Conservation (phyloP, 2,329 filamentous ascomycete species). For the Fusarium praegraminearum region DNA sequence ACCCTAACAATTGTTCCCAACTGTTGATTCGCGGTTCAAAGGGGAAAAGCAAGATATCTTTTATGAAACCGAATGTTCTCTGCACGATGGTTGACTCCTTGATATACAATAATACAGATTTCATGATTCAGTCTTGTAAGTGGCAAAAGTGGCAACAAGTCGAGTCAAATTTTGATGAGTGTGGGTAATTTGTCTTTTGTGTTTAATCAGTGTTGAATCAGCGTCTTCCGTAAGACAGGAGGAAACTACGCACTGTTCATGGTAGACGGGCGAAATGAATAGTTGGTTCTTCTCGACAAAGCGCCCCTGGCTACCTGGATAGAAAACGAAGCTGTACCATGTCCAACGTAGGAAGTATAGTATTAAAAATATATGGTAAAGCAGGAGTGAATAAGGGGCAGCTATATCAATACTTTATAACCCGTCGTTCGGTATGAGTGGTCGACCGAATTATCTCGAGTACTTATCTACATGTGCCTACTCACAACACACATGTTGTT, state of each 20-base stretch:
- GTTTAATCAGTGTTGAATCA: neutral
- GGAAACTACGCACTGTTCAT: too few relatives aligned
- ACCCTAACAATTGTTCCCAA: neutral
- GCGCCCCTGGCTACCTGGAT: too few relatives aligned
- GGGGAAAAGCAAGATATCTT: neutral
- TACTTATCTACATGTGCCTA: too few relatives aligned
- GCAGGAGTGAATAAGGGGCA: neutral
- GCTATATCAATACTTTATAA: neutral
- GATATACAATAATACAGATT: neutral
- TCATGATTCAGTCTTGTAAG: neutral
- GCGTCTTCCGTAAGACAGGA: too few relatives aligned
- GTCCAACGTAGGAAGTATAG: neutral
- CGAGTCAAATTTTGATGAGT: neutral
- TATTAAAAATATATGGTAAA: neutral
- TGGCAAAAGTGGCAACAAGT: neutral
- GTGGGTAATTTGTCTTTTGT: too few relatives aligned
- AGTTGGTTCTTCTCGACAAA: too few relatives aligned
- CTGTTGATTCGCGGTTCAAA: too few relatives aligned
- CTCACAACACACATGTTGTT: neutral
- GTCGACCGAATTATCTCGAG: neutral
- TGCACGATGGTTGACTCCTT: neutral
- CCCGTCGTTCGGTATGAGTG: rapidly evolving
- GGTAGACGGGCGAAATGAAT: too few relatives aligned
- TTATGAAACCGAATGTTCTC: too few relatives aligned
- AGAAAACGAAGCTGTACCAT: too few relatives aligned